Evolutionary conservation across 257 asterid species (phyloP), one percentile per base, ranked within the genome.

Genomic region (Fraxinus pennsylvanica): DNA sequence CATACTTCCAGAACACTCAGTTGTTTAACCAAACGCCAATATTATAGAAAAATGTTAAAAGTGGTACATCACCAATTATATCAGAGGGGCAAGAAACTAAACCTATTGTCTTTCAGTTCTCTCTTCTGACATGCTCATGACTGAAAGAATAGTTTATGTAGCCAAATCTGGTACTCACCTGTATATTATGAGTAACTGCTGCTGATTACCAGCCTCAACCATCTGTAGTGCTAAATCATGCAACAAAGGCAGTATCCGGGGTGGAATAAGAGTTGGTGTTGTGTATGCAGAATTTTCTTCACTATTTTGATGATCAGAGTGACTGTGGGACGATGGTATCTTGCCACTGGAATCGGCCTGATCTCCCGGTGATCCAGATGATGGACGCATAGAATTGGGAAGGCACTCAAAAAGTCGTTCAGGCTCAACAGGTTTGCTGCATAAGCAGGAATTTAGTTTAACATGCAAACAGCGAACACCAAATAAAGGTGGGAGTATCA

Each of bases 351-450:
- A 87, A 50, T 83, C 75, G 0, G 69, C 69, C 52, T 73, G 89
- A 15, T 87, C 89, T 72, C 92, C 97, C 47, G 96, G 94, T 83
- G 97, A 89, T 85, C 91, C 99, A 68, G 98, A 84, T 81, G 93
- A 89, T 82, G 98, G 99, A 32, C 97, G 85, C 97, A 96, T 90
- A 72, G 98, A 92, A 90, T 86, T 92, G 81, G 99, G 99, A 74
- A 96, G 99, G 83, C 99, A 89, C 85, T 93, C 99, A 88, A 96
- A 96, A 78, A 96, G 99, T 66, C 96, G 88, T 84, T 96, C 98
- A n/a, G 99, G 99, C 84, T 96, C 99, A 77, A 96, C 96, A 73
- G 99, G 90, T 82, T 96, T 96, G 91, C 98, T 96, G 95, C 72
- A 85, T 79, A 74, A 50, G 76, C 77, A 80, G 67, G 32, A 74